These are phyloP conservation scores for Russula sp. DNA, from an alignment of 768 basidiomycete species.

Conservation along the genomic window DNA sequence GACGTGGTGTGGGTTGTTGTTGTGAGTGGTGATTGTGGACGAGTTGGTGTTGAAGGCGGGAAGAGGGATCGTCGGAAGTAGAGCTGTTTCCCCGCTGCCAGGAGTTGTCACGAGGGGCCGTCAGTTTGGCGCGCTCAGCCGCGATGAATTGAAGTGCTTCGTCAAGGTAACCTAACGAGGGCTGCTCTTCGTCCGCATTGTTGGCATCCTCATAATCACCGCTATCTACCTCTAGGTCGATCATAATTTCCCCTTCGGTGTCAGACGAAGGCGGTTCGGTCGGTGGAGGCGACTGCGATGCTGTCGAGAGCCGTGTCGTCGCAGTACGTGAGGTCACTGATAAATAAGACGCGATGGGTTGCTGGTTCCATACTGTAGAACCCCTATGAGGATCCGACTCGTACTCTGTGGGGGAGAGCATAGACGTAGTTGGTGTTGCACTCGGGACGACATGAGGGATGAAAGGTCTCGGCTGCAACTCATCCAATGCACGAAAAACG, in stretches of 20 bases:
- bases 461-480: constrained; percentile 41
- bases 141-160: constrained; percentile 70
- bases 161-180: constrained; percentile 67
- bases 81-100: constrained; percentile 19
- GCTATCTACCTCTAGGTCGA: constrained; percentile 17
- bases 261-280: constrained; percentile 24
- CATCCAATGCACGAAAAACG: constrained; percentile 59
- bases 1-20: constrained; percentile 24
- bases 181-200: constrained; percentile 35
- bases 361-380: constrained; percentile 61
- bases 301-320: constrained; percentile 17
- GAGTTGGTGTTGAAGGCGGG: background rate
- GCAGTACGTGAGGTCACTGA: constrained; percentile 27
- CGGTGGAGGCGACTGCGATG: constrained; percentile 14
- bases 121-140: constrained; percentile 55
- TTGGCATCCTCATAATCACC: constrained; percentile 22
- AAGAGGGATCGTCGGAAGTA: constrained; percentile 15
- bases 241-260: constrained; percentile 24
- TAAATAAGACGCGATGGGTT: constrained; percentile 52
- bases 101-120: constrained; percentile 32
- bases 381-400: constrained; percentile 36
- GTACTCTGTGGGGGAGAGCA: constrained; percentile 29
- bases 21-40: background rate
- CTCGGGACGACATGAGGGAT: constrained; percentile 20
- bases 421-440: constrained; percentile 25